Evolutionary conservation across 73 alveolate genomes (phyloP), one percentile per base, ranked within the genome.

Genomic region (Blepharisma stoltei): DNA sequence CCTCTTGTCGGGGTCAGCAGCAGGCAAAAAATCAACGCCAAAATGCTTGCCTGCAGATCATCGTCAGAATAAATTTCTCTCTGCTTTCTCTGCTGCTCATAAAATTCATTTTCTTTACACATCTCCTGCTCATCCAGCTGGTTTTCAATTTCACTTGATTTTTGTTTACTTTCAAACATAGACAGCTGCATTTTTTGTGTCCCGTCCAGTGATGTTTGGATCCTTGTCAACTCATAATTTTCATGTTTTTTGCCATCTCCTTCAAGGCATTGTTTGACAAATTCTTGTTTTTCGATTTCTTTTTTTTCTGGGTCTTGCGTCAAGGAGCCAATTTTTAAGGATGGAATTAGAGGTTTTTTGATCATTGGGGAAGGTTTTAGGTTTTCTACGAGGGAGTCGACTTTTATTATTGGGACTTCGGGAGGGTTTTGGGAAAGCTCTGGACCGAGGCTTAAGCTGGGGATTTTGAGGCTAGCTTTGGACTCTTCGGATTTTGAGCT

Each of bases 1-100:
- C 99, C 99, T 83, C 98, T 83, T 14, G 94, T 75, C 23, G 99
- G 99, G n/a, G 94, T 93, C 3, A 96, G 86, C 14, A 96, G 84
- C 53, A 96, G 88, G 21, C 97, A 93, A 55, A 95, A 79, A 55
- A 96, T 85, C 69, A 95, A 71, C 55, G 95, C 79, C 45, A 96
- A 67, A 66, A 95, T 89, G 66, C 86, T 83, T 8, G 90, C 97
- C 82, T 96, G 99, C 54, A 96, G 89, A 73, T 96, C 99, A 41
- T 92, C 95, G 77, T 96, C 99, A 52, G 91, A 86, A 88, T 96
- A 96, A 50, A 96, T 91, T 55, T 92, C 93, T 52, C 99, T 78
- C 54, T 86, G 75, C 54, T 82, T 91, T 54, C 99, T 88, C 82
- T 96, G 99, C 82, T 87, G 83, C 53, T 78, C 76, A 82, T 93